Percentiles rank a stretch among this genome's conserved stretches.
These are phyloP conservation scores for Saccharomyces uvarum DNA, from an alignment of 1,139 yeast species.

Conservation along the genomic window DNA sequence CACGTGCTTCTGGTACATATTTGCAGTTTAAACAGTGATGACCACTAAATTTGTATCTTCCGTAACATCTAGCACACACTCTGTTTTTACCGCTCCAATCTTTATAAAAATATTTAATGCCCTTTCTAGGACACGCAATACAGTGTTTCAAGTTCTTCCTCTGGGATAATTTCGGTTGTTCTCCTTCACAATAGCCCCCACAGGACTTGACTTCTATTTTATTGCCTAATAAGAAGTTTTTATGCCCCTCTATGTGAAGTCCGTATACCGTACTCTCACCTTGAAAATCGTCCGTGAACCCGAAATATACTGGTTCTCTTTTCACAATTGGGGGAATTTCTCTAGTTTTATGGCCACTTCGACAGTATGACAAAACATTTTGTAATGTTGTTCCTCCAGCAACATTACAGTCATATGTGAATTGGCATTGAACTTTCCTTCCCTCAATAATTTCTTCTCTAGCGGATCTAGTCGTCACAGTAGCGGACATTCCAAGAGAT, in stretches of 20 bases:
- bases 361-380: conserved; percentile 21
- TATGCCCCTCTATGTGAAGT: conserved; percentile 12
- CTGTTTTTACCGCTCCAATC: conserved; percentile 24
- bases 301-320: conserved; percentile 20
- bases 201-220: conserved; percentile 18
- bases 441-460: conserved; percentile 17
- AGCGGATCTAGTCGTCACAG: conserved; percentile 23
- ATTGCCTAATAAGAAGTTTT: conserved; percentile 17
- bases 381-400: conserved; percentile 20
- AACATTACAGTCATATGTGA: conserved; percentile 22
- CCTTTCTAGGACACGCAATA: conserved; percentile 22
- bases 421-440: conserved; percentile 20
- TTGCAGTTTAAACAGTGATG: conserved; percentile 21
- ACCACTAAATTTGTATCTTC: conserved; percentile 22
- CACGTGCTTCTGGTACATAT: conserved; percentile 25
- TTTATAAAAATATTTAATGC: conserved; percentile 20
- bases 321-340: conserved; percentile 9
- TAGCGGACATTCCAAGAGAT: conserved; percentile 33
- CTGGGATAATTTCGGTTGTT: conserved; percentile 12
- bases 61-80: conserved; percentile 23
- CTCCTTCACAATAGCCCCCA: conserved; percentile 15
- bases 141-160: conserved; percentile 19
- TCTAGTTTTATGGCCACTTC: conserved; percentile 20
- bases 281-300: conserved; percentile 15
- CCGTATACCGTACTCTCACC: conserved; percentile 18